Evolutionary conservation across 495 filamentous ascomycete genomes (phyloP), one percentile per base, ranked within the genome.

Genomic region (Friedmanniomyces endolithicus): DNA sequence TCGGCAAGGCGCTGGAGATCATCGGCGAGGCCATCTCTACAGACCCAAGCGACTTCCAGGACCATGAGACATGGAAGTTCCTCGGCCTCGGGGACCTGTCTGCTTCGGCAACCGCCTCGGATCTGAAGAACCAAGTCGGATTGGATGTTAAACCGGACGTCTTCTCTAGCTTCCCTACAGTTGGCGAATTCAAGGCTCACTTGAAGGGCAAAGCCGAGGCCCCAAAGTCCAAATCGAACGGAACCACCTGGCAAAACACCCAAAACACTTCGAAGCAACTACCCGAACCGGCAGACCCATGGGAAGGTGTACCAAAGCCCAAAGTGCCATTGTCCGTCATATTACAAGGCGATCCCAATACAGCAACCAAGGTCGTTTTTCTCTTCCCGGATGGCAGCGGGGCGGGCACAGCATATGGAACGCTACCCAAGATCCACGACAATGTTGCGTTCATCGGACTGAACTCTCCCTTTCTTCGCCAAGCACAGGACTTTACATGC

Each of bases 121-220:
- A 60, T 48, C 53, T 60, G 37, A 60, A 52, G 23, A 48, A 19
- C 23, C 51, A 70, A 25, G 56, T 70, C 12, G 68, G 69, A 47
- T 48, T 71, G 34, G 68, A 71, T 22, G 68, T 72, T 41, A 64
- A 60, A 53, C 62, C 69, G 0, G 63, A 62, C 35, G 57, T 70
- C 17, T 74, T 74, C 59, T 63, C 60, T 1, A 71, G 70, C 44
- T 67, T 63, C 47, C 65, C 67, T 2, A 69, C 68, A 23, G 64
- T 72, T 34, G 69, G 69, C 14, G 68, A 57, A 23, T 69, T 72
- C 65, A 72, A 70, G 64, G 63, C 64, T 19, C 70, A 63, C 62
- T 68, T 72, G 52, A 50, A 35, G 34, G 33, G 49, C 50, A 29
- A 24, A 29, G 47, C 31, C 12, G 34, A n/a, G 12, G 14, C 11